Base-by-base conservation (phyloP, 2,329 filamentous ascomycete genomes). In the Hypoxylon sp. region DNA sequence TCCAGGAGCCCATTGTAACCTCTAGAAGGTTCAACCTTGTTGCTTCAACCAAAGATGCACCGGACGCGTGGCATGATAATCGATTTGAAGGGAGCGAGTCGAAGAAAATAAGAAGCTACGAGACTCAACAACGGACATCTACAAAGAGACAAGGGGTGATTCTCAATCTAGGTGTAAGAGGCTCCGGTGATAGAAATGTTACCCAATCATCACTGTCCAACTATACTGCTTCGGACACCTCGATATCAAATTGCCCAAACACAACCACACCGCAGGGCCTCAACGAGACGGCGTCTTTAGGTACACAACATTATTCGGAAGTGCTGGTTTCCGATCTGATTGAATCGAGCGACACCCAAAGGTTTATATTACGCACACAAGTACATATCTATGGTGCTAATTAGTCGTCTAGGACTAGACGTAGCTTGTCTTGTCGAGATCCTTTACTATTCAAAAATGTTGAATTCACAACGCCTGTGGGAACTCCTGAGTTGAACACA, bases 381-480 rank as follows among this genome's bases (percentile, higher is more conserved):
- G 19, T 29, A 1, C 12, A 25, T n/a, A 5, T 23, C 7, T 16
- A 50, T 56, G 30, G n/a, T 48, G 23, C 58, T 69, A 25, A 67
- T 45, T 16, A 6, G 30, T 34, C 12, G 2, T 51, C 3, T 53
- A 73, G 71, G n/a, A 51, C 58, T 53, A 72, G 65, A 37, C 47
- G 55, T 52, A 51, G 53, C 21, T 59, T 50, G 30, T 37, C 45
- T 9, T 23, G 47, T 25, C 50, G 30, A 21, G 58, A 71, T 55
- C 45, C 55, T 32, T 51, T 53, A n/a, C 57, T 74, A 12, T 73
- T 76, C 23, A 57, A 69, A 23, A 75, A 75, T 47, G 69, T 76
- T 7, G 70, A 74, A 55, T 76, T 76, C 52, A 53, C 70, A 7
- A 61, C 67, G 11, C 67, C 70, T 2, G 37, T 23, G 5, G 70